Conservation (phyloP, 768 basidiomycete species). For the Fomitopsis pulvina region DNA sequence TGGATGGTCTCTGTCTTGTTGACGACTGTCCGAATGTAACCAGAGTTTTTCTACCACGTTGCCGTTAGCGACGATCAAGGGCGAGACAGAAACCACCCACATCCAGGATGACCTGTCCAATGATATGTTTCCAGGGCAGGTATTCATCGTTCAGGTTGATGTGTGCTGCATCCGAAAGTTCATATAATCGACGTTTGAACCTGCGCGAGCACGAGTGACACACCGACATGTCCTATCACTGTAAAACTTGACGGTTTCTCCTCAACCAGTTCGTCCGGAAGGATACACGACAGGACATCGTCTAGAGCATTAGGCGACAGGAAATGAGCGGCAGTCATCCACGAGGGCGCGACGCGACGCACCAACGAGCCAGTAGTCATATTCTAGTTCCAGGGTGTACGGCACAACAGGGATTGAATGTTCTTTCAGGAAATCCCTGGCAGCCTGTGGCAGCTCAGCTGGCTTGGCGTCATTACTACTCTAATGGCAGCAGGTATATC, state of each 20-base stretch:
- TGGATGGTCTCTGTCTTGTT: conserved; percentile 85
- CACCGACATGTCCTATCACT: conserved; percentile 86
- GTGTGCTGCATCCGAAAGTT: conserved; percentile 52
- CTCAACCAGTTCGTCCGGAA: conserved; percentile 73
- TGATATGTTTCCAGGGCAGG: conserved; percentile 83
- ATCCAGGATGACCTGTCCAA: conserved; percentile 89
- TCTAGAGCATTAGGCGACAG: conserved; percentile 35
- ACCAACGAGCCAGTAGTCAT: conserved; percentile 90
- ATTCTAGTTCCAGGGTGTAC: conserved; percentile 62
- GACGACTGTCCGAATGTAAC: conserved; percentile 76
- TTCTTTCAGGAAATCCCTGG: conserved; percentile 46
- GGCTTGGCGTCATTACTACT: conserved; percentile 31
- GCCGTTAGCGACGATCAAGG: not conserved
- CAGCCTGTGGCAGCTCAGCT: conserved; percentile 62
- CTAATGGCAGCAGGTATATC: conserved; percentile 15
- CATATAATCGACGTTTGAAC: not conserved
- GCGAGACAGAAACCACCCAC: conserved; percentile 36
- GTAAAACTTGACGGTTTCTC: conserved; percentile 86
- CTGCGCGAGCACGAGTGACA: conserved; percentile 16
- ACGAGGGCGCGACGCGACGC: conserved; percentile 13
- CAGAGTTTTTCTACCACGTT: conserved; percentile 67
- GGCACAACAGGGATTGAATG: conserved; percentile 50
- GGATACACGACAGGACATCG: conserved; percentile 74
- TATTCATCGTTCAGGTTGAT: conserved; percentile 88
- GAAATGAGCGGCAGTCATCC: not conserved